Conservation (phyloP, 441 rosid genomes). For the Bocquillonia castaneifolia region DNA sequence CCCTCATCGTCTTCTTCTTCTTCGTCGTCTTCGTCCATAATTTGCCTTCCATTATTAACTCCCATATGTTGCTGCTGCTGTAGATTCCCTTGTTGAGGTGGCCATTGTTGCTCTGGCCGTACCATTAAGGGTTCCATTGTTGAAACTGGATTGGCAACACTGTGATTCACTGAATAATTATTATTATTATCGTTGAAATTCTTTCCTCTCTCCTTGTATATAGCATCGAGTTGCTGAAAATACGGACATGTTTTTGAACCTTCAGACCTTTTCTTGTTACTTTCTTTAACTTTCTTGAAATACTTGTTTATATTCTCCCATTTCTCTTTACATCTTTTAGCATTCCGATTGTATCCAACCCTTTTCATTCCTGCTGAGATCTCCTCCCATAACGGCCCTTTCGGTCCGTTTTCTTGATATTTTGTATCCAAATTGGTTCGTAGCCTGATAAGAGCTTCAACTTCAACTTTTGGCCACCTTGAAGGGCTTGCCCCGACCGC, state of each 20-base stretch:
- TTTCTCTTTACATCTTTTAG: slow-evolving; percentile 92
- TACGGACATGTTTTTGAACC: slow-evolving; percentile 94
- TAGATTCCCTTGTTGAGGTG: slow-evolving; percentile 32
- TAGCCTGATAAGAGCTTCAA: slow-evolving; percentile 54
- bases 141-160: no score
- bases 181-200: background rate
- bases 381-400: slow-evolving; percentile 91
- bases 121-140: slow-evolving; percentile 60
- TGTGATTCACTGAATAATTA: no score
- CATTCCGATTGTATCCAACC: slow-evolving; percentile 65
- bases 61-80: slow-evolving; percentile 20
- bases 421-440: slow-evolving; percentile 51
- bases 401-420: slow-evolving; percentile 69
- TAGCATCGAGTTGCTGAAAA: slow-evolving; percentile 69
- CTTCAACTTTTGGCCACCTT: slow-evolving; percentile 85
- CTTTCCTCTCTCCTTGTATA: slow-evolving; percentile 54
- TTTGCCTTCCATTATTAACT: slow-evolving; percentile 42
- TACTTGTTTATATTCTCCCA: slow-evolving; percentile 98
- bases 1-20: slow-evolving; percentile 32
- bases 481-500: slow-evolving; percentile 46
- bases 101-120: slow-evolving; percentile 72
- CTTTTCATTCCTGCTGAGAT: slow-evolving; percentile 67
- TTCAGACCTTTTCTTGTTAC: slow-evolving; percentile 67
- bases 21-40: slow-evolving; percentile 21
- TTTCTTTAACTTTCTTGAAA: slow-evolving; percentile 88